Evolutionary conservation across 2,329 filamentous ascomycete genomes (phyloP), one percentile per base, ranked within the genome.

Genomic region (Coleophoma eucalyptorum): DNA sequence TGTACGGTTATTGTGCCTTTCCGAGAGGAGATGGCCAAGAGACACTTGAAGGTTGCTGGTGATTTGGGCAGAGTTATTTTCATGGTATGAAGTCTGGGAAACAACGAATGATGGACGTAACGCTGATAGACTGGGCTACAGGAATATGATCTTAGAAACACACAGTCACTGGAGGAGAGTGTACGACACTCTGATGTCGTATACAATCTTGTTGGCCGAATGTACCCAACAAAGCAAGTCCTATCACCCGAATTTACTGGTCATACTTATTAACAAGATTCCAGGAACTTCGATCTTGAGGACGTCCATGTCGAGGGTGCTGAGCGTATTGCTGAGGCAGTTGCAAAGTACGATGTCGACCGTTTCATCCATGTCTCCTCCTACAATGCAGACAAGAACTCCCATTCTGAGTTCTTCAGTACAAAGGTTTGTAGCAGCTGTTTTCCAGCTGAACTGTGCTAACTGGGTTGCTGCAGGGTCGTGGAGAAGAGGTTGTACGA

Each of bases 311-410:
- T 97, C 37, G 91, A 96, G 69, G 91, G 93, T 55, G 87, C 89
- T 16, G 88, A 95, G 74, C 87, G 94, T 60, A 99, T 99, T 63
- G 90, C 83, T 46, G 90, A 96, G 67, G 91, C 94, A 48, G 90
- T 91, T 48, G 94, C 93, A 64, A 99, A 99, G 74, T 99, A 99
- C 73, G 93, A 99, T 65, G 84, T 97, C 60, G 94, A 99, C 73
- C 86, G 94, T 58, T 99, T 90, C 72, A 91, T 99, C 58, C 94
- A 99, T 63, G 86, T 99, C 62, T 99, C 94, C 10, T 96, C 92
- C 32, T 92, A 95, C 79, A 97, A 93, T 66, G 93, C 90, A 51
- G 77, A 87, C 69, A 79, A 83, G 41, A 78, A 89, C 60, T 97
- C 93, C 16, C 71, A 85, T 2, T 93, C 90, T 11, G 89, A 94